phyloP scores from a whole-genome alignment of 208 protist genomes.

The Phytomonas francai region DNA sequence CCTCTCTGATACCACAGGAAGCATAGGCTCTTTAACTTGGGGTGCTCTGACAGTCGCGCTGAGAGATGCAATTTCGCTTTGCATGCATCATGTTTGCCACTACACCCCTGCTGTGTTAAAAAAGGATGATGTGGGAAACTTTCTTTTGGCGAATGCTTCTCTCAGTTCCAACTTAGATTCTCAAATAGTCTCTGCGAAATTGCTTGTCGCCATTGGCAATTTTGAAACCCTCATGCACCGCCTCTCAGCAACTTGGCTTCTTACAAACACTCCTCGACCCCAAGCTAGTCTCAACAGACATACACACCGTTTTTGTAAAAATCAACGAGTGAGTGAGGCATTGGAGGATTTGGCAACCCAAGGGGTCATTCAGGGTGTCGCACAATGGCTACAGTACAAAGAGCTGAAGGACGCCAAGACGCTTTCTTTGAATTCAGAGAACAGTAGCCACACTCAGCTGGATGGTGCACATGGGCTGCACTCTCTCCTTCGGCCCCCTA shows the following conservation, averaged over 20 bases:
- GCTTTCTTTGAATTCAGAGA: background rate
- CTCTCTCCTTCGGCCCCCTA: constrained; percentile 24
- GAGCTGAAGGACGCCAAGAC: background rate
- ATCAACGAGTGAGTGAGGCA: background rate
- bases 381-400: background rate
- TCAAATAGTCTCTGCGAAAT: background rate
- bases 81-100: background rate
- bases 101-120: background rate
- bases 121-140: background rate
- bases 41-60: constrained; percentile 1
- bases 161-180: background rate
- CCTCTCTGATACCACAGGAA: constrained; percentile 15
- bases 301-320: background rate
- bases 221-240: constrained; percentile 25
- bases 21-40: constrained; percentile 8
- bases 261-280: background rate
- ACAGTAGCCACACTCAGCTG: background rate
- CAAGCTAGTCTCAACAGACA: background rate
- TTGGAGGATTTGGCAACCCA: background rate
- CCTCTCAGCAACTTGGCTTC: background rate
- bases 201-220: constrained; percentile 9
- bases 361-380: background rate
- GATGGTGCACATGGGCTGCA: background rate
- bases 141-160: background rate
- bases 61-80: background rate